Conservation (phyloP, 345 rosid species). For the Chamaenerion angustifolium region DNA sequence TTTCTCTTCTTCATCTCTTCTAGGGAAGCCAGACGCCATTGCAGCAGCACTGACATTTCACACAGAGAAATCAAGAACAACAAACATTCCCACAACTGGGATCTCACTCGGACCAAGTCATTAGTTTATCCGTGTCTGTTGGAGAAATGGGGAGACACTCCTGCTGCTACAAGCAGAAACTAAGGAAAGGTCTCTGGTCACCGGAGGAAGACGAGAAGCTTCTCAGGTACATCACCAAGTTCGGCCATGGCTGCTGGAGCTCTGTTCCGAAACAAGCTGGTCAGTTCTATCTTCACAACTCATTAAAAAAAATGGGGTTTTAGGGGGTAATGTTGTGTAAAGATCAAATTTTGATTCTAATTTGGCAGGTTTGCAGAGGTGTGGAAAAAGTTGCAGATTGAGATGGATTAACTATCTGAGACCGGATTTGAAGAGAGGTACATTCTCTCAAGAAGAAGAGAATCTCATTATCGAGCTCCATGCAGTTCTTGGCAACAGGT, state of each 20-base stretch:
- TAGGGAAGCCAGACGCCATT: too few species aligned
- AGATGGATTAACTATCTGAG: constrained; percentile 94
- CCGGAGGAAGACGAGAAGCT: constrained; percentile 99
- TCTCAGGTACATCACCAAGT: constrained; percentile 67
- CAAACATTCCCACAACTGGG: too few species aligned
- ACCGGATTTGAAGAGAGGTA: constrained; percentile 96
- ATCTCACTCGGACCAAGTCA: neutral
- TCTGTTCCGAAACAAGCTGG: constrained; percentile 99
- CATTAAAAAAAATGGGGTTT: neutral
- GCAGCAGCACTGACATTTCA: constrained; percentile 2
- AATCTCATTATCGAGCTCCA: constrained; percentile 77
- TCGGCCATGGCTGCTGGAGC: constrained; percentile 97
- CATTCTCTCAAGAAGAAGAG: constrained; percentile 91
- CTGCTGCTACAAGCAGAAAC: constrained; percentile 93
- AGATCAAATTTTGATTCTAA: neutral
- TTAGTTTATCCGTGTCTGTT: constrained; percentile 1
- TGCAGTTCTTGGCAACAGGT: constrained; percentile 88
- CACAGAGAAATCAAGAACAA: neutral
- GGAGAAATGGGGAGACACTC: constrained; percentile 82
- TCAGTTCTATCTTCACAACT: constrained; percentile 1
- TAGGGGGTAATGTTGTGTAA: neutral
- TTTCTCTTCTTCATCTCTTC: neutral
- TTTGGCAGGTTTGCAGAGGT: constrained; percentile 68
- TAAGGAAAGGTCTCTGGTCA: constrained; percentile 97
- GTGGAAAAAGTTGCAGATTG: constrained; percentile 95